A percentile compares a stretch with the other conserved stretches of the same genome.
Conservation (phyloP, 78 protist genomes). For the Tieghemostelium lacteum region DNA sequence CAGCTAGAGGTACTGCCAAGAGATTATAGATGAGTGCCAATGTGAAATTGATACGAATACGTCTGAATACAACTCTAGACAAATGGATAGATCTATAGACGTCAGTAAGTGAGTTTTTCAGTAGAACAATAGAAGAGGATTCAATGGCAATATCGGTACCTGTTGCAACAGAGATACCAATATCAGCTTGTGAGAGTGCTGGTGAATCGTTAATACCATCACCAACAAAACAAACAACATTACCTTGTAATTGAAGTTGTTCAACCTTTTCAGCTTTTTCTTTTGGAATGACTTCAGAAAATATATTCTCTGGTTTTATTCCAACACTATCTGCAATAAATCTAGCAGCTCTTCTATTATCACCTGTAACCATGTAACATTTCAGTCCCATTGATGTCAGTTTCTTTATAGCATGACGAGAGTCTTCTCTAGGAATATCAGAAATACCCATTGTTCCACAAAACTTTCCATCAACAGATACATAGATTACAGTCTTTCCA, state of each 20-base stretch:
- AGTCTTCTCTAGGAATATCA: slow-evolving; percentile 71
- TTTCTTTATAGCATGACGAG: slow-evolving; percentile 18
- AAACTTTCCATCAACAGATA: slow-evolving; percentile 1
- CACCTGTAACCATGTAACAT: slow-evolving; percentile 94
- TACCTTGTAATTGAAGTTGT: slow-evolving; percentile 79
- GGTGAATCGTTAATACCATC: slow-evolving; percentile 95
- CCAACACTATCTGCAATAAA: slow-evolving; percentile 55
- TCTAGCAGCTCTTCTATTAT: slow-evolving; percentile 79
- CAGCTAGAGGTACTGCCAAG: slow-evolving; percentile 78
- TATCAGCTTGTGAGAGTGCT: slow-evolving; percentile 89
- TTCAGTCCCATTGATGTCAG: slow-evolving; percentile 53
- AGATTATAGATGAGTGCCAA: slow-evolving; percentile 95
- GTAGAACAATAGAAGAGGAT: slow-evolving; percentile 89
- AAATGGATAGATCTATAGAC: slow-evolving; percentile 89
- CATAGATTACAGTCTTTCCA: slow-evolving; percentile 71
- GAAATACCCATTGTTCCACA: slow-evolving; percentile 61
- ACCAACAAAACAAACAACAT: slow-evolving; percentile 94
- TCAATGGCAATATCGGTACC: slow-evolving; percentile 94
- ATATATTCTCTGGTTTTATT: slow-evolving; percentile 29
- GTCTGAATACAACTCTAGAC: slow-evolving; percentile 68
- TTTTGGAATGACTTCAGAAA: slow-evolving; percentile 87
- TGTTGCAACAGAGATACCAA: slow-evolving; percentile 92
- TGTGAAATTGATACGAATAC: slow-evolving; percentile 89
- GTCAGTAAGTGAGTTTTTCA: slow-evolving; percentile 79
- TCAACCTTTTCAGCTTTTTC: slow-evolving; percentile 85